phyloP scores from a whole-genome alignment of 768 basidiomycete species.

The Suillus brevipes region DNA sequence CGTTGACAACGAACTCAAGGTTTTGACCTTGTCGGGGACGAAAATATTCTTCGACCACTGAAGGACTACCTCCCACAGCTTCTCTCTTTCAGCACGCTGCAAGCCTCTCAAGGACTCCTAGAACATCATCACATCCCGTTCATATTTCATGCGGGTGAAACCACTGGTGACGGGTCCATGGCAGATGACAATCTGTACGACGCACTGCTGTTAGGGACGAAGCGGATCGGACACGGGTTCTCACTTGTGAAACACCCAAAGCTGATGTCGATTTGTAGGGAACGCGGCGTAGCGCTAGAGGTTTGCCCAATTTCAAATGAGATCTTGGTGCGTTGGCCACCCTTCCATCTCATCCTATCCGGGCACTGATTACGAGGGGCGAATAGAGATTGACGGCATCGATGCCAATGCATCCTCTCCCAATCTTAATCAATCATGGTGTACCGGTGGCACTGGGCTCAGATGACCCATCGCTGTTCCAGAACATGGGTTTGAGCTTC shows the following conservation, averaged over 20 bases:
- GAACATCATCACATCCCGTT: slow-evolving; percentile 57
- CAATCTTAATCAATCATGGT: slow-evolving; percentile 69
- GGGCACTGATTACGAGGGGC: background rate
- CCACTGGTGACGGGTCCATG: slow-evolving; percentile 69
- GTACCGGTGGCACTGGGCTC: slow-evolving; percentile 70
- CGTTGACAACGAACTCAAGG: slow-evolving; percentile 37
- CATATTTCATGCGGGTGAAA: slow-evolving; percentile 81
- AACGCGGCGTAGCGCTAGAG: slow-evolving; percentile 65
- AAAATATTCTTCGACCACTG: slow-evolving; percentile 60
- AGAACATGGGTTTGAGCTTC: slow-evolving; percentile 75
- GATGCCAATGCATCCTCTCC: slow-evolving; percentile 79
- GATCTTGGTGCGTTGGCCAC: slow-evolving; percentile 51
- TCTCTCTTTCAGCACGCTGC: slow-evolving; percentile 55
- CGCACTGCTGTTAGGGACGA: slow-evolving; percentile 75
- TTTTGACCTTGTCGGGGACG: slow-evolving; percentile 81
- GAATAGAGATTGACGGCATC: slow-evolving; percentile 69
- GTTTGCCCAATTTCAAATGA: slow-evolving; percentile 84
- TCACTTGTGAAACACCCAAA: slow-evolving; percentile 78
- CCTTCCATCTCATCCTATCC: background rate
- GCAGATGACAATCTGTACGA: slow-evolving; percentile 78
- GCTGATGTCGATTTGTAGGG: slow-evolving; percentile 64
- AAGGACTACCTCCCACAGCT: slow-evolving; percentile 63
- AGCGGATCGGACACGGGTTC: slow-evolving; percentile 81
- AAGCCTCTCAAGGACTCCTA: slow-evolving; percentile 51
- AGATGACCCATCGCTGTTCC: slow-evolving; percentile 78